A percentile compares a stretch with the other conserved stretches of the same genome.
phyloP scores from a whole-genome alignment of 2,329 filamentous ascomycete species.

The Bipolaris cookei region DNA sequence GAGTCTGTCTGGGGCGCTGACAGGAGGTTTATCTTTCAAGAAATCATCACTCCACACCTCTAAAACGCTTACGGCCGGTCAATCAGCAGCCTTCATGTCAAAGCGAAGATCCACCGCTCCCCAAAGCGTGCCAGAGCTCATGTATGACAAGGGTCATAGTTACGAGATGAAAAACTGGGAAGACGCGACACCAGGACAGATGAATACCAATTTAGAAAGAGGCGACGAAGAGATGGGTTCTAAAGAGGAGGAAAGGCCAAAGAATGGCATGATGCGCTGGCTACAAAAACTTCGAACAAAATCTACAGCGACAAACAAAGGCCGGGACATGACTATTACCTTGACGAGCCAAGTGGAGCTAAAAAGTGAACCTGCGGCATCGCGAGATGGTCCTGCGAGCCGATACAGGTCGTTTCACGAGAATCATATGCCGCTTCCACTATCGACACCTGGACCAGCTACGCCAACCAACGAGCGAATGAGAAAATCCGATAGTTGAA shows the following conservation, averaged over 20 bases:
- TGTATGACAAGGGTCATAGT: constrained; percentile 22
- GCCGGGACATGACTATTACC: constrained; percentile 30
- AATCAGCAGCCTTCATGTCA: constrained; percentile 15
- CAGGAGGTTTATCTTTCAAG: constrained; percentile 23
- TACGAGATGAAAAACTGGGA: constrained; percentile 36
- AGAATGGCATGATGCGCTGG: constrained; percentile 9
- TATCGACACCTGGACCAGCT: not conserved
- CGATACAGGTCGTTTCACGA: constrained; percentile 2
- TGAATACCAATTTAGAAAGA: constrained; percentile 1
- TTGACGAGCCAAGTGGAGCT: constrained; percentile 27
- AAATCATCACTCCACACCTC: constrained; percentile 5
- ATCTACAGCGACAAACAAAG: not conserved
- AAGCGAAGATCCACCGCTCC: constrained; percentile 24
- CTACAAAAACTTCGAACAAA: constrained; percentile 20
- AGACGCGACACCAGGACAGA: constrained; percentile 11
- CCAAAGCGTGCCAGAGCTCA: constrained; percentile 19
- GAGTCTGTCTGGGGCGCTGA: constrained; percentile 25
- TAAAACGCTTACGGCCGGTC: constrained; percentile 12
- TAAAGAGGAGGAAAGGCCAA: constrained; percentile 4
- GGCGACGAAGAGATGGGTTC: constrained; percentile 15
- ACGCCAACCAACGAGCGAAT: no score
- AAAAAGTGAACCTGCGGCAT: constrained; percentile 18
- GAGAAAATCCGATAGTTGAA: no score
- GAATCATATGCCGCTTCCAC: constrained; percentile 6
- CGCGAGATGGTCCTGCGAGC: not conserved